Conservation (phyloP, 2,329 filamentous ascomycete genomes). For the Diaporthe eres region DNA sequence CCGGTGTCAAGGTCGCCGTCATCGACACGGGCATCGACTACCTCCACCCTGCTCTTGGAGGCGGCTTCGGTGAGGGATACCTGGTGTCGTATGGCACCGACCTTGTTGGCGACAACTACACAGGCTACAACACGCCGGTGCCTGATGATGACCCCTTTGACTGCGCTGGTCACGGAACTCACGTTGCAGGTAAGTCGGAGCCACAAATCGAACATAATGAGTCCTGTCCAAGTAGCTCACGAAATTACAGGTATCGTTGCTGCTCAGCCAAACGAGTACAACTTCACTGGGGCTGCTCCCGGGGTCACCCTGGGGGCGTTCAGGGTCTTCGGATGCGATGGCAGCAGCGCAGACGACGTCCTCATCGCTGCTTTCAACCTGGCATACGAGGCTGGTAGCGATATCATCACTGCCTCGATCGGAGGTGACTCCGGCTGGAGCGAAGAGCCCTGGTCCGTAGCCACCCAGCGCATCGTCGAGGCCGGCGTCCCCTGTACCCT, state of each 20-base stretch:
- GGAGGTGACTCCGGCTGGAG: slow-evolving; percentile 48
- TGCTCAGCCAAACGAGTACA: slow-evolving; percentile 55
- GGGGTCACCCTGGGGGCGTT: slow-evolving; percentile 58
- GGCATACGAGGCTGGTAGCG: slow-evolving; percentile 57
- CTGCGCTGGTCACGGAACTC: slow-evolving; percentile 38
- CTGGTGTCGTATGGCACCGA: slow-evolving; percentile 35
- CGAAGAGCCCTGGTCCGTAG: slow-evolving; percentile 46
- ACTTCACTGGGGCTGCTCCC: slow-evolving; percentile 58
- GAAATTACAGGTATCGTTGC: slow-evolving; percentile 56
- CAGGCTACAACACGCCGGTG: slow-evolving; percentile 18
- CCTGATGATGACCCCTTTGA: slow-evolving; percentile 31
- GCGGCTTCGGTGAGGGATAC: slow-evolving; percentile 53
- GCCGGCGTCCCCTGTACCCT: slow-evolving; percentile 48
- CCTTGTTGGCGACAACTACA: slow-evolving; percentile 31
- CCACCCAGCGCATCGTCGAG: slow-evolving; percentile 48
- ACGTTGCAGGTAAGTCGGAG: slow-evolving; percentile 35
- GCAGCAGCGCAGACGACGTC: slow-evolving; percentile 53
- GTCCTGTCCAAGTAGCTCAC: background rate
- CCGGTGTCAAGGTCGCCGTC: slow-evolving; percentile 51
- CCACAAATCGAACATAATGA: background rate
- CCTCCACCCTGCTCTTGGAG: slow-evolving; percentile 56
- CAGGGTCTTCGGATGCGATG: slow-evolving; percentile 53
- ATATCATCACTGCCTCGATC: slow-evolving; percentile 51
- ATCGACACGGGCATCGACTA: slow-evolving; percentile 58
- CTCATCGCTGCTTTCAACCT: slow-evolving; percentile 58